These are phyloP conservation scores for Boletales sp. DNA, from an alignment of 768 basidiomycete genomes.

Conservation along the genomic window DNA sequence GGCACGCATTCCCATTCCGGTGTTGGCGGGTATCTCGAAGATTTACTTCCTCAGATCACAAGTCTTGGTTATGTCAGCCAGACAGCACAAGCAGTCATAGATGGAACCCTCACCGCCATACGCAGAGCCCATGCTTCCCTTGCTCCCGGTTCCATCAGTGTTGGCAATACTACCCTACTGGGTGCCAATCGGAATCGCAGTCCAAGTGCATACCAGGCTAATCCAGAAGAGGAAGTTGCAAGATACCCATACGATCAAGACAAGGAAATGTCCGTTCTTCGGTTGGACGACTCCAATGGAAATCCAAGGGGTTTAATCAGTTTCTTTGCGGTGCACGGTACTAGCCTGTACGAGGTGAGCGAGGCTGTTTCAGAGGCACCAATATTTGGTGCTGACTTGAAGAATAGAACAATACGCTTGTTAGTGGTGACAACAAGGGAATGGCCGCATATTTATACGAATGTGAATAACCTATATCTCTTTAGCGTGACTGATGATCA, in stretches of 20 bases:
- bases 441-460: slow-evolving; percentile 83
- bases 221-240: slow-evolving; percentile 66
- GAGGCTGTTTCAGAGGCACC: neutral
- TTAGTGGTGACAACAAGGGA: slow-evolving; percentile 81
- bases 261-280: slow-evolving; percentile 65
- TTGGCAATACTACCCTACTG: slow-evolving; percentile 67
- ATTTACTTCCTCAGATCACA: slow-evolving; percentile 74
- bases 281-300: slow-evolving; percentile 58
- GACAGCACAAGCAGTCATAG: slow-evolving; percentile 68
- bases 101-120: slow-evolving; percentile 67
- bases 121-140: slow-evolving; percentile 63
- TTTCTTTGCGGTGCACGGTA: slow-evolving; percentile 79
- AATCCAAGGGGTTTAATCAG: slow-evolving; percentile 63
- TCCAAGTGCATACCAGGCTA: slow-evolving; percentile 73
- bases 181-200: slow-evolving; percentile 73
- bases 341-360: slow-evolving; percentile 68
- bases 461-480: slow-evolving; percentile 36
- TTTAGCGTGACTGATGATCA: neutral
- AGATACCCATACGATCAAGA: slow-evolving; percentile 69
- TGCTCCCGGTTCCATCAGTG: slow-evolving; percentile 51
- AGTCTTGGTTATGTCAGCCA: slow-evolving; percentile 70
- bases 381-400: neutral
- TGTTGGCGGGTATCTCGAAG: slow-evolving; percentile 76
- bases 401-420: slow-evolving; percentile 71
- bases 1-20: slow-evolving; percentile 75